Conservation (phyloP, 1,284 basidiomycete genomes). For the Ustilago xerochloae region DNA sequence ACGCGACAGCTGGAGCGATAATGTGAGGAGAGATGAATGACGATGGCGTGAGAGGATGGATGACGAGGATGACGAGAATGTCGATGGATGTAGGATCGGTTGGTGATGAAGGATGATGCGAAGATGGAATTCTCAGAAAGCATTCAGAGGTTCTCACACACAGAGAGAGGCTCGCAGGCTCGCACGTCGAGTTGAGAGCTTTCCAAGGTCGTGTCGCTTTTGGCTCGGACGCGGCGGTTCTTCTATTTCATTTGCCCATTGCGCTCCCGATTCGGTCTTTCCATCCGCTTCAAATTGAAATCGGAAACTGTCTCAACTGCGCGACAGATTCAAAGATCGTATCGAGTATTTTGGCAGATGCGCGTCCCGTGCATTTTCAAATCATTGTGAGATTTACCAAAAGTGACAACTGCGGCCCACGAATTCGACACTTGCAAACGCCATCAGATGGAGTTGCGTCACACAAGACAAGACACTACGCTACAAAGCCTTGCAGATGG, state of each 20-base stretch:
- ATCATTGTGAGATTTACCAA: background rate
- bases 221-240: background rate
- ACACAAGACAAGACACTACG: too few species aligned
- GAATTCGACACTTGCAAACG: too few species aligned
- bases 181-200: slow-evolving; percentile 8
- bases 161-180: background rate
- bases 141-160: background rate
- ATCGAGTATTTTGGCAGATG: background rate
- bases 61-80: background rate
- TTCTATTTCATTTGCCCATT: background rate
- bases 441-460: background rate
- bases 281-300: background rate
- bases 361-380: background rate
- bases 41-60: background rate
- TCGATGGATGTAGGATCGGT: background rate
- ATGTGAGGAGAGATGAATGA: too few species aligned
- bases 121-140: slow-evolving; percentile 3
- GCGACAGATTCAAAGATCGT: background rate
- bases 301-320: background rate
- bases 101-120: background rate
- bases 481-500: background rate
- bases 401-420: too few species aligned
- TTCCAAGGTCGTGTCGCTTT: slow-evolving; percentile 1
- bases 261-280: background rate
- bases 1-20: background rate